phyloP scores from a whole-genome alignment of 768 basidiomycete genomes.

The Leccinum pellstonianum region DNA sequence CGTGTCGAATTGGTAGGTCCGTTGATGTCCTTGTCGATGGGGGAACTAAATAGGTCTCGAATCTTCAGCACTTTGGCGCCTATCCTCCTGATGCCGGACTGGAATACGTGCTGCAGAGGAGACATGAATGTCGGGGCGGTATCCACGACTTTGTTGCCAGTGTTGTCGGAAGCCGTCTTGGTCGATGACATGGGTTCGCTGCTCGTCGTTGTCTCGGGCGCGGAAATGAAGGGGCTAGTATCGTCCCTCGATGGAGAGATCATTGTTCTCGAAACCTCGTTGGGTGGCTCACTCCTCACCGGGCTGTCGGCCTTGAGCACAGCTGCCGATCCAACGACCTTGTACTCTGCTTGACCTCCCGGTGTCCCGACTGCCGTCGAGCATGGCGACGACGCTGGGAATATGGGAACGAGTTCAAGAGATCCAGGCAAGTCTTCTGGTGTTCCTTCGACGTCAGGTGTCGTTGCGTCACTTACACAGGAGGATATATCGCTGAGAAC shows the following conservation, averaged over 20 bases:
- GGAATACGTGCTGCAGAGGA: neutral
- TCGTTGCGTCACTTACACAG: too few species aligned
- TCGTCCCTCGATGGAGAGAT: neutral
- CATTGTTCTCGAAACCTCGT: neutral
- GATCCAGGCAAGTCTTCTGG: neutral
- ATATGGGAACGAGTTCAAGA: neutral
- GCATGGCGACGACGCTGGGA: neutral
- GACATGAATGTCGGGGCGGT: neutral
- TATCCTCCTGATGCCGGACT: neutral
- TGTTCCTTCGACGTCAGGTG: too few species aligned
- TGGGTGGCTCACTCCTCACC: neutral
- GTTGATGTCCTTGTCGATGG: slow-evolving; percentile 2
- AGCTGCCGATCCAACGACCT: neutral
- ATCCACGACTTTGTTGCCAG: neutral
- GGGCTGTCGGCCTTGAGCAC: neutral
- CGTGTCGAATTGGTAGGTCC: slow-evolving; percentile 2
- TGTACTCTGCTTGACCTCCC: neutral
- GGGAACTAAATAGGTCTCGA: slow-evolving; percentile 5
- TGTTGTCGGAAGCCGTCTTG: neutral
- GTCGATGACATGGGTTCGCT: neutral
- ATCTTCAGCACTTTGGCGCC: neutral
- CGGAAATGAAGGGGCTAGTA: neutral
- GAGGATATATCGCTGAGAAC: neutral
- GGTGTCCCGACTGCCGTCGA: neutral
- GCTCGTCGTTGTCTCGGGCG: neutral